A percentile compares a stretch with the other conserved stretches of the same genome.
Evolutionary conservation across 129 eudicot genomes (phyloP).

Genomic region (Solidago caesia): DNA sequence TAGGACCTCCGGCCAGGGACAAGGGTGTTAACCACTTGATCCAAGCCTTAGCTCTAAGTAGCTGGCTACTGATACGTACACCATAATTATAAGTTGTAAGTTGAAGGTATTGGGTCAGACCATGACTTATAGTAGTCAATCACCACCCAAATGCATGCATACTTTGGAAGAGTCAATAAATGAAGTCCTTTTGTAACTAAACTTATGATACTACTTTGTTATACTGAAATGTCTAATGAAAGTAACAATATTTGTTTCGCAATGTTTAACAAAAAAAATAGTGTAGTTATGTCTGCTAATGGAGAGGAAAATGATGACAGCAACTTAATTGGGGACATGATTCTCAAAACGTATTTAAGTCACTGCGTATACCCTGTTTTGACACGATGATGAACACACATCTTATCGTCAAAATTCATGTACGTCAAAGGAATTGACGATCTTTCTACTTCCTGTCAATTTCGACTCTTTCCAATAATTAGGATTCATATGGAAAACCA

Average conservation of each 20-base stretch:
- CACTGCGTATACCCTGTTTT: neutral
- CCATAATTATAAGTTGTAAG: too few relatives aligned
- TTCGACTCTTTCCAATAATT: slow-evolving; percentile 12
- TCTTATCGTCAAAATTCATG: neutral
- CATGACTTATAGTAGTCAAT: too few relatives aligned
- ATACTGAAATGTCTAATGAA: neutral
- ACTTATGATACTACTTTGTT: neutral
- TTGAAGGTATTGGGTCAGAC: too few relatives aligned
- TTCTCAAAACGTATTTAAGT: neutral
- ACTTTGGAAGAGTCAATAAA: too few relatives aligned
- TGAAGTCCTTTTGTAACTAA: neutral
- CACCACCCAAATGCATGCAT: too few relatives aligned
- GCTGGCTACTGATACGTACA: too few relatives aligned
- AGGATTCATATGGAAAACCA: slow-evolving; percentile 33
- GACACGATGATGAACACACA: neutral
- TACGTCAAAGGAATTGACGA: neutral
- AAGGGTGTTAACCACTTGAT: too few relatives aligned
- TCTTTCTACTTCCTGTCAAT: neutral
- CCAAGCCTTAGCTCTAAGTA: too few relatives aligned
- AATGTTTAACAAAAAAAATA: too few relatives aligned
- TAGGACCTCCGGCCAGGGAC: too few relatives aligned
- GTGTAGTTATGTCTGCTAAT: too few relatives aligned
- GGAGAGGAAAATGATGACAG: neutral
- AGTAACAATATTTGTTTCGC: too few relatives aligned
- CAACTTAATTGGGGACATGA: neutral